phyloP scores from a whole-genome alignment of 345 rosid genomes.

The Corchorus capsularis region DNA sequence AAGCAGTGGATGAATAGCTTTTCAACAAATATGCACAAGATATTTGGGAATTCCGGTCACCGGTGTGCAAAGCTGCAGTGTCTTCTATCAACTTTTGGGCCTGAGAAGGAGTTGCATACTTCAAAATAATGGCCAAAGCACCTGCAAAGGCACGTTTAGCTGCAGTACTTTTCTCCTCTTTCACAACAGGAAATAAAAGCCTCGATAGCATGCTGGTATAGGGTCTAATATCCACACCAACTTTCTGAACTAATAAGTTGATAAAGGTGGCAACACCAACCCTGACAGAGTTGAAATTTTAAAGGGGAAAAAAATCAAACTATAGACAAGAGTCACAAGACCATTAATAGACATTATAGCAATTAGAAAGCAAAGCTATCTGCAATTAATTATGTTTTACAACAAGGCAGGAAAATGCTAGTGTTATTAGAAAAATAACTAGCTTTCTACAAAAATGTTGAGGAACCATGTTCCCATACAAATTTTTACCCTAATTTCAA shows the following conservation, averaged over 20 bases:
- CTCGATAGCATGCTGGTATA: slow-evolving; percentile 64
- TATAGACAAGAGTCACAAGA: background rate
- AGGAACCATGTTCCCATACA: background rate
- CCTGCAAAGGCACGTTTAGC: slow-evolving; percentile 92
- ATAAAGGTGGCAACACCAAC: slow-evolving; percentile 94
- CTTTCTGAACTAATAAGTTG: slow-evolving; percentile 78
- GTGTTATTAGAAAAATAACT: background rate
- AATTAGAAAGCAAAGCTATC: slow-evolving; percentile 3
- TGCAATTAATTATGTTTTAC: background rate
- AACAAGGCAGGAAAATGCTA: background rate
- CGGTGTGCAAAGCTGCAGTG: slow-evolving; percentile 71
- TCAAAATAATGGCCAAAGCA: slow-evolving; percentile 80
- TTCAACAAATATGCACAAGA: slow-evolving; percentile 85
- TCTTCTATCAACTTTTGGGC: slow-evolving; percentile 86
- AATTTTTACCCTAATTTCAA: background rate
- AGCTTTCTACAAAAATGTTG: background rate
- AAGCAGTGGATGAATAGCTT: slow-evolving; percentile 74
- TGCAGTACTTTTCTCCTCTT: slow-evolving; percentile 76
- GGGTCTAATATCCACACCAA: slow-evolving; percentile 73
- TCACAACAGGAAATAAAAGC: slow-evolving; percentile 78
- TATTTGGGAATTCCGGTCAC: slow-evolving; percentile 77
- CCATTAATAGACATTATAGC: background rate
- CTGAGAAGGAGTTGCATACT: slow-evolving; percentile 67
- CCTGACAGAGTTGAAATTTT: slow-evolving; percentile 42
- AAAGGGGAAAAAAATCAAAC: slow-evolving; percentile 3